Evolutionary conservation across 2,329 filamentous ascomycete genomes (phyloP), one percentile per base, ranked within the genome.

Genomic region (Tolypocladium inflatum): DNA sequence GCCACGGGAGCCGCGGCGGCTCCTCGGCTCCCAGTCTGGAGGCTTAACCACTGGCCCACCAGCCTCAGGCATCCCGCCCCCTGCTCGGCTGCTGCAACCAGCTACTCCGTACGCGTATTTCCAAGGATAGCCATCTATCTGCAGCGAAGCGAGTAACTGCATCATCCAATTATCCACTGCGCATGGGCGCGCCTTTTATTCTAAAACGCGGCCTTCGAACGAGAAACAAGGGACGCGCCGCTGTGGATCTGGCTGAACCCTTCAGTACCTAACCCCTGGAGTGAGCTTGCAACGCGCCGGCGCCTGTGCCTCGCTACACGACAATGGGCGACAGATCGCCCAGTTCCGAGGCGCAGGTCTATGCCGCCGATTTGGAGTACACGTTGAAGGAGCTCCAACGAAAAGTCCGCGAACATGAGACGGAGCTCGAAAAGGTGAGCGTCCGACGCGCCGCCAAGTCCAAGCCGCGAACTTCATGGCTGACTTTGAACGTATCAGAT

Each of bases 301-400:
- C 30, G 9, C 10, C 30, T 4, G 30, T 9, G 48, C 26, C 26
- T 35, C 48, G 9, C 26, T 10, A 13, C 48, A 59, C 42, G 26
- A 59, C 42, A 23, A 72, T 71, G 67, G 65, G 65, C 17, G 57
- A 67, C 21, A 60, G 56, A 41, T 61, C 64, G 53, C 65, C 63
- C 53, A 62, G 58, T 59, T 62, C 65, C 21, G 66, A 67, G 55
- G 64, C 64, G 4, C 65, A 70, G 54, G 58, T 63, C 30, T 71
- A 74, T 61, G 66, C 67, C n/a, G 61, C 76, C 48, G 83, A 80
- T 65, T 74, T 93, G 51, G 82, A 90, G 58, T 80, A 82, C 57
- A 90, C 89, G 2, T 67, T 92, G 51, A 80, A 78, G 61, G 85
- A 88, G 67, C 80, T 93, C 1, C 84, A 88, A 67, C 74, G 72